Percentiles rank a stretch among this genome's conserved stretches.
Conservation (phyloP, 352 stramenopile genomes). For the Globisporangium canariense region DNA sequence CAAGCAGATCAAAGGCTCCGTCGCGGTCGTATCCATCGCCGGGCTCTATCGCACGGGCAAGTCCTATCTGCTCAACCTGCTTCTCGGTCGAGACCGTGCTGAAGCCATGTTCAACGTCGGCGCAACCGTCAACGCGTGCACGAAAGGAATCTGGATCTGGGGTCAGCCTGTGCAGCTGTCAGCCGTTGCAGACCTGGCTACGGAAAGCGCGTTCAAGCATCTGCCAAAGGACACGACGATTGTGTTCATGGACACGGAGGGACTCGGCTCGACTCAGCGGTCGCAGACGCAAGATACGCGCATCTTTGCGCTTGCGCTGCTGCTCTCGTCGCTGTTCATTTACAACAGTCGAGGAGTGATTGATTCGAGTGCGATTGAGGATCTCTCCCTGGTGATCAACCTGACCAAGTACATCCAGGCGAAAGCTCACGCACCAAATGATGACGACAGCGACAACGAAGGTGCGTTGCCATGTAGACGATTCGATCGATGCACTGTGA, state of each 20-base stretch:
- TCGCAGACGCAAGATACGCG: constrained; percentile 68
- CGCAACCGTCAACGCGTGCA: constrained; percentile 71
- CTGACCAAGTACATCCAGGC: constrained; percentile 72
- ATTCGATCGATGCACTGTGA: neutral
- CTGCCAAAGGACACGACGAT: constrained; percentile 44
- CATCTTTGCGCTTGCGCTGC: constrained; percentile 65
- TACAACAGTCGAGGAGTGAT: constrained; percentile 82
- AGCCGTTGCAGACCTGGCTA: constrained; percentile 1
- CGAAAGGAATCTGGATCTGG: constrained; percentile 85
- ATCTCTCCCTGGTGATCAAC: constrained; percentile 78
- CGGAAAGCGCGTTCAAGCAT: constrained; percentile 32
- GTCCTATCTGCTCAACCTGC: constrained; percentile 73
- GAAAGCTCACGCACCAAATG: constrained; percentile 21
- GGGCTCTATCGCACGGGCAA: constrained; percentile 80
- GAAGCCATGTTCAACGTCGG: constrained; percentile 75
- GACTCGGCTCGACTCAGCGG: constrained; percentile 58
- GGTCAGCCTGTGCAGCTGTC: constrained; percentile 38
- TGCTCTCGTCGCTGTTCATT: constrained; percentile 70
- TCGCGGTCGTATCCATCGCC: constrained; percentile 68
- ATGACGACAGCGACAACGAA: constrained; percentile 11
- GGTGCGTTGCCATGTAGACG: neutral
- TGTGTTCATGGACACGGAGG: constrained; percentile 79
- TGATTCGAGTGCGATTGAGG: constrained; percentile 65
- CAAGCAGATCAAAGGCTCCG: constrained; percentile 46
- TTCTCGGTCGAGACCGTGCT: constrained; percentile 42